These are phyloP conservation scores for Thecaphora frezii DNA, from an alignment of 1,284 basidiomycete genomes.

Conservation along the genomic window DNA sequence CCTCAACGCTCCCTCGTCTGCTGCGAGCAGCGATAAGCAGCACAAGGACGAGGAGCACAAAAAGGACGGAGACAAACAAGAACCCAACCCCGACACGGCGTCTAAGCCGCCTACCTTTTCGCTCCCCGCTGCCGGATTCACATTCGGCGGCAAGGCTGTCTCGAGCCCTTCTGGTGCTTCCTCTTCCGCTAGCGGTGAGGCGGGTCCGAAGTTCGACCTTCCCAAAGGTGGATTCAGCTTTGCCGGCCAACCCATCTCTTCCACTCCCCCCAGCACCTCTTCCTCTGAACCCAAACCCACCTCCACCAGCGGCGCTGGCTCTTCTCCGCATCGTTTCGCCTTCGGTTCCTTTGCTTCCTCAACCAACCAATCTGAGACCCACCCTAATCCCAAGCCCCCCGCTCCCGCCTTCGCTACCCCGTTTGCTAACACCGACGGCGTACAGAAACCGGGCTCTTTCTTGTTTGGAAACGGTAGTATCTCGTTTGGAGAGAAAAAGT, in stretches of 20 bases:
- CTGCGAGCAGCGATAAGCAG: no score
- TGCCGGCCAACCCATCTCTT: constrained; percentile 25
- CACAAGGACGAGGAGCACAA: no score
- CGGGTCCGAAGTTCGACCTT: background rate
- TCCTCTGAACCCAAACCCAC: constrained; percentile 2
- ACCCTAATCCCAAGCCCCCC: background rate
- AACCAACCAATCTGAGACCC: background rate
- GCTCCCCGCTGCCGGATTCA: constrained; percentile 26
- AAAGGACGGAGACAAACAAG: no score
- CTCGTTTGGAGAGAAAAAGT: constrained; percentile 24
- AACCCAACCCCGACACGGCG: no score
- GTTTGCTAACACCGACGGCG: constrained; percentile 8
- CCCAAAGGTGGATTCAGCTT: constrained; percentile 17
- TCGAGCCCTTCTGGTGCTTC: no score
- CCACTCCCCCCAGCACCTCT: constrained; percentile 3
- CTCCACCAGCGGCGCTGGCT: constrained; percentile 3
- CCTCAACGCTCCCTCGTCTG: no score
- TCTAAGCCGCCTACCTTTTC: constrained; percentile 9
- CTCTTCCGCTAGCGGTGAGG: no score
- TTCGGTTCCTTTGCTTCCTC: constrained; percentile 3
- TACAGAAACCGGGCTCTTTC: constrained; percentile 23
- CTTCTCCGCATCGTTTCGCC: constrained; percentile 3
- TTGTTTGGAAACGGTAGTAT: constrained; percentile 16
- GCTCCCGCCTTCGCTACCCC: constrained; percentile 21
- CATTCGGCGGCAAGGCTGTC: constrained; percentile 31